Conservation (phyloP, 306 rosid species). For the Parietaria judaica region DNA sequence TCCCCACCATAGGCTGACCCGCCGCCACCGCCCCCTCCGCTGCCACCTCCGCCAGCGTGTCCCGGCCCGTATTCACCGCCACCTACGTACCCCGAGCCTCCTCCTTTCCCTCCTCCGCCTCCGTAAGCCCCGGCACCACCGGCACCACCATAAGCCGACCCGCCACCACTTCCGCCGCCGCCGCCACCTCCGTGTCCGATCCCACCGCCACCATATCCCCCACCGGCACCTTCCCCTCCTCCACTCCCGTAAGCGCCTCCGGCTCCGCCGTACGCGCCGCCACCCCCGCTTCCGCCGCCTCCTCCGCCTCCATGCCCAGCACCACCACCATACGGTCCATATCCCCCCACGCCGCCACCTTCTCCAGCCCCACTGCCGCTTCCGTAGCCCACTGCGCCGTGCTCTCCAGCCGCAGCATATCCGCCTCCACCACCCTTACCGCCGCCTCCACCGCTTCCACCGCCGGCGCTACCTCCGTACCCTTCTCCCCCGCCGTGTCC, state of each 20-base stretch:
- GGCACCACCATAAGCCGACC: not conserved
- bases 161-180: conserved; percentile 1
- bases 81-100: not conserved
- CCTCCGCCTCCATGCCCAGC: conserved; percentile 1
- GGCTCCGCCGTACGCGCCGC: not conserved
- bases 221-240: conserved; percentile 18
- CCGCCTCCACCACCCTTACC: conserved; percentile 9
- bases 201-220: conserved; percentile 6
- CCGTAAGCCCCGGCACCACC: conserved; percentile 8
- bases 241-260: conserved; percentile 15
- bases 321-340: conserved; percentile 1
- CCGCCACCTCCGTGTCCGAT: conserved; percentile 12
- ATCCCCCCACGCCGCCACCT: conserved; percentile 3
- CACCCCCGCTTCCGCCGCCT: not conserved
- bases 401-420: not conserved
- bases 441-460: conserved; percentile 7
- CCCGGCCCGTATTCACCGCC: conserved; percentile 10
- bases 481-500: conserved; percentile 21
- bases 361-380: not conserved
- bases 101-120: conserved; percentile 10
- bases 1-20: conserved; percentile 19
- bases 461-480: not conserved
- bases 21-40: conserved; percentile 48
- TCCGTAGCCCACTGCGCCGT: conserved; percentile 7
- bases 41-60: conserved; percentile 40